A percentile compares a stretch with the other conserved stretches of the same genome.
Evolutionary conservation across 257 asterid species (phyloP).

Genomic region (Solanum sparsipilum): DNA sequence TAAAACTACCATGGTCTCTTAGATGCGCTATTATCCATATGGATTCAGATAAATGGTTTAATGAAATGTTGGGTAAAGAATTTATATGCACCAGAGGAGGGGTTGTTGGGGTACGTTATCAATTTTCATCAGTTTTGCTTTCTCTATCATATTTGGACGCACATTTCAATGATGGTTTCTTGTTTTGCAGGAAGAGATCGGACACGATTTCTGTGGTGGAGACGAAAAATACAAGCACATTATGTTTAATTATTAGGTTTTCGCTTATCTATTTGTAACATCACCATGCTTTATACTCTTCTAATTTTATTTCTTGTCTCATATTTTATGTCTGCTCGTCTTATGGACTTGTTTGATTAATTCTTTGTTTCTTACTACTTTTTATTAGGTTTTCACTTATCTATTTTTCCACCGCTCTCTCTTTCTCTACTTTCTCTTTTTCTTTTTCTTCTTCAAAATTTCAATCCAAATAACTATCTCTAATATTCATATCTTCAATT

Average conservation of each 20-base stretch:
- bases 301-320: neutral
- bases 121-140: too few species aligned
- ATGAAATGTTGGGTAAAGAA: slow-evolving; percentile 60
- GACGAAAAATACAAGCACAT: neutral
- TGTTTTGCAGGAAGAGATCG: neutral
- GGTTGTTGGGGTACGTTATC: slow-evolving; percentile 48
- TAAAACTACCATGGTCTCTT: slow-evolving; percentile 59
- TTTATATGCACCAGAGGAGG: slow-evolving; percentile 51
- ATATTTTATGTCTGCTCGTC: neutral
- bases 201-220: neutral
- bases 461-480: neutral
- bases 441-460: neutral
- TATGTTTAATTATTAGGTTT: neutral
- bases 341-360: neutral
- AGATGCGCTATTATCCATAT: slow-evolving; percentile 75
- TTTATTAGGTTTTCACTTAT: too few species aligned
- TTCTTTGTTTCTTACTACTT: neutral
- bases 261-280: neutral
- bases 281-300: neutral
- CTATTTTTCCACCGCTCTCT: too few species aligned
- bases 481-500: too few species aligned
- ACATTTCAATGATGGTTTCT: neutral
- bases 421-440: neutral
- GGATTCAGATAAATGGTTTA: slow-evolving; percentile 35
- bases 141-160: neutral